Evolutionary conservation across 441 rosid species (phyloP).

Genomic region (Dalechampia spathulata): DNA sequence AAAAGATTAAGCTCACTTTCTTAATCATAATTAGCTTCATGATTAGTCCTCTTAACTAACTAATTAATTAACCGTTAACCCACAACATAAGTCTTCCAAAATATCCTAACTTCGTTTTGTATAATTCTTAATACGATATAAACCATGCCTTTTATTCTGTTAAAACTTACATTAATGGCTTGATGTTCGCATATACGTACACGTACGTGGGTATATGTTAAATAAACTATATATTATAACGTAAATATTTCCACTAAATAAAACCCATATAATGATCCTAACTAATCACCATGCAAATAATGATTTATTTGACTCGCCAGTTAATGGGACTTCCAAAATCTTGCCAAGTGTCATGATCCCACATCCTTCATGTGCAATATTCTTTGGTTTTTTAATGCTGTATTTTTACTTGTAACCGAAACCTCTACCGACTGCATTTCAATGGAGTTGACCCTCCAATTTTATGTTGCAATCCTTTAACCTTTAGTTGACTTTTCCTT

Average conservation of each 20-base stretch:
- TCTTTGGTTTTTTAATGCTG: not conserved
- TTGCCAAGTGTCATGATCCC: not conserved
- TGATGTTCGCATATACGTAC: no score
- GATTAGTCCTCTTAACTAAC: not conserved
- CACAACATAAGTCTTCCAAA: conserved; percentile 14
- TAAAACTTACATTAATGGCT: no score
- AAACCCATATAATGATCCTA: no score
- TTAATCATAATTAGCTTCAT: not conserved
- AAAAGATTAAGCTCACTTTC: conserved; percentile 20
- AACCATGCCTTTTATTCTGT: no score
- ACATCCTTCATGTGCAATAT: conserved; percentile 12
- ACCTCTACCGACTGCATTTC: conserved; percentile 29
- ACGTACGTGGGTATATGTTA: no score
- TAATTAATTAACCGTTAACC: conserved; percentile 3
- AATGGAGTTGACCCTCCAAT: conserved; percentile 16
- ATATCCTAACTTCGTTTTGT: no score
- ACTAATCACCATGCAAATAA: no score
- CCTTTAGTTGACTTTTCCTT: not conserved
- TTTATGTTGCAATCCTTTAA: conserved; percentile 3
- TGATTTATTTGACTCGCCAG: conserved; percentile 3
- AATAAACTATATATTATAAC: no score
- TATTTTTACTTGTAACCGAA: conserved; percentile 18
- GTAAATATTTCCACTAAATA: no score
- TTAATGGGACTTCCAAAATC: not conserved
- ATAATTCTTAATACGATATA: no score